Evolutionary conservation across 129 eudicot genomes (phyloP).

Genomic region (Gnaphalium uliginosum): DNA sequence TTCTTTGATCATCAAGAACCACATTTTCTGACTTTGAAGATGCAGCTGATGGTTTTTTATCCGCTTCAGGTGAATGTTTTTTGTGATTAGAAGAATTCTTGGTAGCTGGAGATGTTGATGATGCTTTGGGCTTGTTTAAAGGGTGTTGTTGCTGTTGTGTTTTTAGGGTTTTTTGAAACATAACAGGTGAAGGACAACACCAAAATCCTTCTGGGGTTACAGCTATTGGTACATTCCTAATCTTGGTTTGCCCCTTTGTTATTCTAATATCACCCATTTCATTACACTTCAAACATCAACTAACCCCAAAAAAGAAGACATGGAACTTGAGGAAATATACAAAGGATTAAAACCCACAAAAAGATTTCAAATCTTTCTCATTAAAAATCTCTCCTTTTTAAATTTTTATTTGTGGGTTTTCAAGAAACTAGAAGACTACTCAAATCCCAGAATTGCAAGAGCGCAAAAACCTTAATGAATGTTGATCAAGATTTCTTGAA

Average conservation of each 20-base stretch:
- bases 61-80: slow-evolving; percentile 53
- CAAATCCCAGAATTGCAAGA: slow-evolving; percentile 4
- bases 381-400: background rate
- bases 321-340: background rate
- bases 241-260: slow-evolving; percentile 71
- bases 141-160: slow-evolving; percentile 46
- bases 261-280: slow-evolving; percentile 81
- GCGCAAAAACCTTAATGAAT: background rate
- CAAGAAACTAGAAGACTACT: slow-evolving; percentile 5
- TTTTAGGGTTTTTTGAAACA: slow-evolving; percentile 77
- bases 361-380: background rate
- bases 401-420: background rate
- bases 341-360: slow-evolving; percentile 20
- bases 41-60: slow-evolving; percentile 45
- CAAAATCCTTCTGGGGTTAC: slow-evolving; percentile 98
- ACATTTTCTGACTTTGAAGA: slow-evolving; percentile 39
- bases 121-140: slow-evolving; percentile 58
- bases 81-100: slow-evolving; percentile 46
- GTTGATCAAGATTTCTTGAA: slow-evolving; percentile 30
- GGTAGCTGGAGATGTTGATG: slow-evolving; percentile 35
- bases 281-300: slow-evolving; percentile 24
- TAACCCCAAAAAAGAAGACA: slow-evolving; percentile 29
- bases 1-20: slow-evolving; percentile 49
- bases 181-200: slow-evolving; percentile 98
- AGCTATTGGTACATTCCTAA: slow-evolving; percentile 91